Conservation (phyloP, 169 alveolate species). For the Plasmodium cynomolgi region DNA sequence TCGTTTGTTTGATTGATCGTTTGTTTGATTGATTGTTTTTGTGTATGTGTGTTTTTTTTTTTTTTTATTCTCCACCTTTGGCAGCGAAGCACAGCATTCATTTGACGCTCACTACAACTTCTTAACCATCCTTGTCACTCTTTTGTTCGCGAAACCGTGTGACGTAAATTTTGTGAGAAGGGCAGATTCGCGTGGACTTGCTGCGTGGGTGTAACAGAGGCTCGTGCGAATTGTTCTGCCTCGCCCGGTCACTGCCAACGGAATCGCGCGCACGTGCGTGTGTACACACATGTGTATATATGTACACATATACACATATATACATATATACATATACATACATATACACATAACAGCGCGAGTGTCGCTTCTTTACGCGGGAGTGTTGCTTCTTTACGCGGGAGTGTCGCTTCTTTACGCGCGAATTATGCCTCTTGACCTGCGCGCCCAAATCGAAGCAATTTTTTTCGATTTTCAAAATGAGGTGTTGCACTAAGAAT, state of each 20-base stretch:
- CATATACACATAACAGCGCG: background rate
- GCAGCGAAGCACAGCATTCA: background rate
- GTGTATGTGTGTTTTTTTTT: background rate
- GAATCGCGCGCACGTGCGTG: background rate
- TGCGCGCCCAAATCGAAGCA: background rate
- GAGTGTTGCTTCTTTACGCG: no score
- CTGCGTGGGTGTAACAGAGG: background rate
- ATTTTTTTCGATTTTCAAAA: background rate
- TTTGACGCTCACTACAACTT: background rate
- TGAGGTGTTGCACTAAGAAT: constrained; percentile 35
- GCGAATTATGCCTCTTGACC: background rate
- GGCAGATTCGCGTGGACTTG: background rate
- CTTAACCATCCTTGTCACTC: background rate
- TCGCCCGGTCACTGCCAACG: background rate
- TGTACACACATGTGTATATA: background rate
- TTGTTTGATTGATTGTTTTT: no score
- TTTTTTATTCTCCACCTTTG: background rate
- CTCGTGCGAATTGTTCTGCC: background rate
- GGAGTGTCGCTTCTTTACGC: background rate
- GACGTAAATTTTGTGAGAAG: background rate
- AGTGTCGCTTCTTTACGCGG: no score
- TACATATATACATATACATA: background rate
- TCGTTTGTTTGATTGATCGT: no score
- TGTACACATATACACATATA: background rate
- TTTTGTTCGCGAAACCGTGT: background rate